Evolutionary conservation across 805 yeast genomes (phyloP), one percentile per base, ranked within the genome.

Genomic region (Yarrowia deformans): DNA sequence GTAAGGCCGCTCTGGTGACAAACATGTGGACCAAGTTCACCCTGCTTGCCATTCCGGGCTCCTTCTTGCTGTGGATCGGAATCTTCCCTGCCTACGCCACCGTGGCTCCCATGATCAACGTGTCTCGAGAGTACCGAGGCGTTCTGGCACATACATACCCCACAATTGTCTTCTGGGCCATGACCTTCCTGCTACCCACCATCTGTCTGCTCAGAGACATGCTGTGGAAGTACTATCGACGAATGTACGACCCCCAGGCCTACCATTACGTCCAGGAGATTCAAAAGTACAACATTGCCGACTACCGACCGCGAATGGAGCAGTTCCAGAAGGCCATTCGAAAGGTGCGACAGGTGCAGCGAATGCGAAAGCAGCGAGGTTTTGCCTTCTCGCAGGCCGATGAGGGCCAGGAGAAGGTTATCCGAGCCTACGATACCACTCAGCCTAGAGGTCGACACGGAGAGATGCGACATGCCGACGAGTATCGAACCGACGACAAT

Each of bases 291-390:
- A 93, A 94, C 75, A 90, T 93, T 71, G 94, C 90, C 71, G 97
- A 94, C 77, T 90, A 90, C 78, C 85, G 97, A 72, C 99, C 99
- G n/a, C 87, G 97, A 74, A 87, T 93, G 85, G 97, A 93, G 73
- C 97, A 93, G 72, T 95, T 95, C 84, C 99, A 95, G 79, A 93
- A 90, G 78, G 98, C 98, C 7, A 95, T 95, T 69, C 85, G 98
- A 76, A 95, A 93, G 77, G 98, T 95, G 32, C 89, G 99, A 79
- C 99, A 96, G 79, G 98, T 95, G 46, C 97, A 94, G 79, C 86
- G 99, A 79, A 94, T 95, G 91, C 90, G 96, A 77, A 95, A 95
- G 76, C 99, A 95, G 80, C 88, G 98, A 80, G 99, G 99, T 7
- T 95, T 91, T 83, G 99, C 99, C 1, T 95, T 95, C 75, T 93